These are phyloP conservation scores for Rhodotorula graminis DNA, from an alignment of 768 basidiomycete genomes.

Conservation along the genomic window DNA sequence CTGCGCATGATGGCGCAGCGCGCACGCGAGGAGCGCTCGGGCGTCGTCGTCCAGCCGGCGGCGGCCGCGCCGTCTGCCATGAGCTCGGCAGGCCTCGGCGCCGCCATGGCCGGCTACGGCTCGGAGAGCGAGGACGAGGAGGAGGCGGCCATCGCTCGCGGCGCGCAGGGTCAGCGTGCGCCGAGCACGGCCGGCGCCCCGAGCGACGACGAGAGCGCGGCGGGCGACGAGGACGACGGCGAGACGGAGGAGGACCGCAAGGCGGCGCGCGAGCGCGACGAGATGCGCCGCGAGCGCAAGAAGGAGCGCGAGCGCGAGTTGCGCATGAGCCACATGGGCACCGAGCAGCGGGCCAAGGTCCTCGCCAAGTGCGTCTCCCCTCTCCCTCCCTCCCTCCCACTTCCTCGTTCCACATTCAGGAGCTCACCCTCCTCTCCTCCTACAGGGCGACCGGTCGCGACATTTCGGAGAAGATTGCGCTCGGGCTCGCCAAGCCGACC, in stretches of 20 bases:
- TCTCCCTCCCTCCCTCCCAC: background rate
- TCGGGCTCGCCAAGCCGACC: constrained; percentile 95
- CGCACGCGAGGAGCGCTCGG: constrained; percentile 87
- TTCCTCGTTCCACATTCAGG: background rate
- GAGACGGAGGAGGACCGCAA: constrained; percentile 53
- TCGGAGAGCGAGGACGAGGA: constrained; percentile 58
- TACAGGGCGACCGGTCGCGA: constrained; percentile 85
- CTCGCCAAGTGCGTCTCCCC: constrained; percentile 61
- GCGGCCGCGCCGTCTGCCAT: constrained; percentile 55
- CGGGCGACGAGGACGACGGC: constrained; percentile 13
- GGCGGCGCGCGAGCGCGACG: constrained; percentile 75
- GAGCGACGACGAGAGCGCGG: constrained; percentile 42
- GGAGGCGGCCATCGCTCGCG: constrained; percentile 46
- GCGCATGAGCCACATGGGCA: constrained; percentile 98
- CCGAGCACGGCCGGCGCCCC: background rate
- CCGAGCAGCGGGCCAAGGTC: constrained; percentile 91
- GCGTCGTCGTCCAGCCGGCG: constrained; percentile 54
- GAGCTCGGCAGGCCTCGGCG: constrained; percentile 72
- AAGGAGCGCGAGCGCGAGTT: constrained; percentile 92
- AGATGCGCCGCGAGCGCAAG: constrained; percentile 85
- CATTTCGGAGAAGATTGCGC: constrained; percentile 97
- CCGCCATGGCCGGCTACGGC: constrained; percentile 70
- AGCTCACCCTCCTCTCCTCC: background rate
- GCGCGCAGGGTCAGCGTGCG: constrained; percentile 10
- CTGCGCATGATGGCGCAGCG: constrained; percentile 88